These are phyloP conservation scores for Hypoxylon sp. DNA, from an alignment of 2,329 filamentous ascomycete genomes.

Conservation along the genomic window DNA sequence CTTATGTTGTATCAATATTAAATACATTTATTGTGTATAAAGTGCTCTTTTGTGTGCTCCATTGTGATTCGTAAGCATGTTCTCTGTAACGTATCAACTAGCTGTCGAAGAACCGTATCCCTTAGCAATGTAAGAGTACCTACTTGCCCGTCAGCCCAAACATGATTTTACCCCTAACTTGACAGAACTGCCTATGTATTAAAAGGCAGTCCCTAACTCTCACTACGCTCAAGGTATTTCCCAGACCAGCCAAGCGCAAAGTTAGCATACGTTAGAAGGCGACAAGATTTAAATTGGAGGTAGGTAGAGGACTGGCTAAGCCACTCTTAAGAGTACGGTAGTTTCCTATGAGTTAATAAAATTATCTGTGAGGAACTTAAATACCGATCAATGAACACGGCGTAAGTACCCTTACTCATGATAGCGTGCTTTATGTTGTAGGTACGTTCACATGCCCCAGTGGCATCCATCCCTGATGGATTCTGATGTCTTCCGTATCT, in stretches of 20 bases:
- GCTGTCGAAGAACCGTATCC: not conserved
- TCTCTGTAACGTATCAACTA: too few relatives aligned
- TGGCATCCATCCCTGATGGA: too few relatives aligned
- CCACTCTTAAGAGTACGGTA: too few relatives aligned
- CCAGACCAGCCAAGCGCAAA: not conserved
- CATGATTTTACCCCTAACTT: not conserved
- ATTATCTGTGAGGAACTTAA: too few relatives aligned
- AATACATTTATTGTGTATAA: conserved; percentile 25
- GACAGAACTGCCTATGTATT: not conserved
- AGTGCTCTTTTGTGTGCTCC: not conserved
- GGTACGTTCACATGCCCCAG: too few relatives aligned
- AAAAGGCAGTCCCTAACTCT: not conserved
- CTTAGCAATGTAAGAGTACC: not conserved
- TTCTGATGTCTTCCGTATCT: too few relatives aligned
- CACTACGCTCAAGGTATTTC: not conserved
- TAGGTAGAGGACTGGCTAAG: too few relatives aligned
- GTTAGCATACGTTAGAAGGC: not conserved
- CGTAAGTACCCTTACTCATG: too few relatives aligned
- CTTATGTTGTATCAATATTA: conserved; percentile 33
- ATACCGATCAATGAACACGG: too few relatives aligned
- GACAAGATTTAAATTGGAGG: not conserved
- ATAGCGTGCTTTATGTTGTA: too few relatives aligned
- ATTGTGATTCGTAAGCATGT: not conserved
- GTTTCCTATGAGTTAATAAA: not conserved
- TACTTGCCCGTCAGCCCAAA: not conserved